These are phyloP conservation scores for Pseudogymnoascus sp. DNA, from an alignment of 2,329 filamentous ascomycete genomes.

Conservation along the genomic window DNA sequence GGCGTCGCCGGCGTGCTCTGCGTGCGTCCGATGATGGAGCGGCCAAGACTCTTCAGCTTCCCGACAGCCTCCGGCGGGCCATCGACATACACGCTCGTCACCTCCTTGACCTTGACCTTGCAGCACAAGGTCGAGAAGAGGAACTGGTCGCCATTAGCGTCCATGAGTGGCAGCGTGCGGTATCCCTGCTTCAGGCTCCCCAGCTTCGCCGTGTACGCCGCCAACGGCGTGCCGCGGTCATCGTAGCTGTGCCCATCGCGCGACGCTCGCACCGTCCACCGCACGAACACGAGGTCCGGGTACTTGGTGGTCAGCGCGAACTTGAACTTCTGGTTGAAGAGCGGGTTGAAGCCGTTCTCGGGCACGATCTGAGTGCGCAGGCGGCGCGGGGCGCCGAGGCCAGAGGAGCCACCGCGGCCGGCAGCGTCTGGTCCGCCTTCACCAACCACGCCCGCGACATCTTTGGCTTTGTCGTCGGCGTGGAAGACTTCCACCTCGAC, in stretches of 20 bases:
- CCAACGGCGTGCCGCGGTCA: conserved; percentile 53
- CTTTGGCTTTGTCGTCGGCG: conserved; percentile 87
- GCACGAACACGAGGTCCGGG: conserved; percentile 85
- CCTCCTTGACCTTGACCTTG: conserved; percentile 61
- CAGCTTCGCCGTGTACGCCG: conserved; percentile 88
- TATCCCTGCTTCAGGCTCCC: conserved; percentile 85
- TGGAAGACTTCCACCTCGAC: conserved; percentile 92
- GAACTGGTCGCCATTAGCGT: conserved; percentile 84
- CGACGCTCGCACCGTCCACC: conserved; percentile 85
- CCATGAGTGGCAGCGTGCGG: conserved; percentile 81
- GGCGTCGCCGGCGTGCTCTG: neutral
- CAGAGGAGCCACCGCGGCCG: conserved; percentile 54
- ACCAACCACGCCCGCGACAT: conserved; percentile 62
- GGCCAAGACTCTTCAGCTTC: conserved; percentile 49
- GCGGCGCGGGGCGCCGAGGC: conserved; percentile 64
- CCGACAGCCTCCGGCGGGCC: conserved; percentile 39
- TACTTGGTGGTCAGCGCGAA: conserved; percentile 89
- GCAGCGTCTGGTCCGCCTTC: conserved; percentile 56
- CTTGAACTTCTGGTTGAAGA: conserved; percentile 71
- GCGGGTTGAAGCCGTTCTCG: conserved; percentile 89
- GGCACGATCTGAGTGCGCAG: conserved; percentile 72
- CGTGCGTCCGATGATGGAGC: conserved; percentile 48
- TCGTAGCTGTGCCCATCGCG: conserved; percentile 64
- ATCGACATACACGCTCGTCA: conserved; percentile 49
- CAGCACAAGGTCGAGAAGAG: conserved; percentile 93